Conservation (phyloP, 73 alveolate genomes). For the Paramecium sonneborni region DNA sequence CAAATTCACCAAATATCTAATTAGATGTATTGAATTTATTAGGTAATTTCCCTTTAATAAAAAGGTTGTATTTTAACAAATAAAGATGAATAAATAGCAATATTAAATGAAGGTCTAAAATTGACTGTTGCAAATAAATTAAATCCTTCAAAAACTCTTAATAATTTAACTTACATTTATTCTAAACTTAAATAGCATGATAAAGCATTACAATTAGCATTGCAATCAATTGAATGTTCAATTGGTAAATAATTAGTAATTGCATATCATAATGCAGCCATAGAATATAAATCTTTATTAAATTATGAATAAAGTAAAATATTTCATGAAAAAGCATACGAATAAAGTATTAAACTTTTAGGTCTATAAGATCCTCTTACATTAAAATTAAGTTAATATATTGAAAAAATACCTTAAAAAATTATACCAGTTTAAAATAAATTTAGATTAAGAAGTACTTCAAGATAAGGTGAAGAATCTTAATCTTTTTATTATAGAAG, state of each 20-base stretch:
- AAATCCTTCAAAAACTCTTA: not conserved
- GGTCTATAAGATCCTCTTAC: not conserved
- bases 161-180: slow-evolving; percentile 2
- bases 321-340: slow-evolving; percentile 4
- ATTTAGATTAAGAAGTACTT: slow-evolving; percentile 18
- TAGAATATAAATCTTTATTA: not conserved
- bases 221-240: not conserved
- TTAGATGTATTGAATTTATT: not conserved
- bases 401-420: not conserved
- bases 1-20: not conserved
- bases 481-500: not conserved
- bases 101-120: not conserved
- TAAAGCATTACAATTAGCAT: not conserved
- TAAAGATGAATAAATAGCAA: not conserved
- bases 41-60: not conserved
- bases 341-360: not conserved
- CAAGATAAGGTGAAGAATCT: not conserved
- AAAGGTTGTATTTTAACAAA: not conserved
- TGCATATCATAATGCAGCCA: slow-evolving; percentile 48
- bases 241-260: slow-evolving; percentile 22
- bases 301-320: not conserved
- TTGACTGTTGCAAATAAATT: not conserved
- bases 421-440: not conserved
- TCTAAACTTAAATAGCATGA: slow-evolving; percentile 17
- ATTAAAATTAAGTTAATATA: not conserved